Evolutionary conservation across 208 protist genomes (phyloP), one percentile per base, ranked within the genome.

Genomic region (Trypanosoma cruzi): DNA sequence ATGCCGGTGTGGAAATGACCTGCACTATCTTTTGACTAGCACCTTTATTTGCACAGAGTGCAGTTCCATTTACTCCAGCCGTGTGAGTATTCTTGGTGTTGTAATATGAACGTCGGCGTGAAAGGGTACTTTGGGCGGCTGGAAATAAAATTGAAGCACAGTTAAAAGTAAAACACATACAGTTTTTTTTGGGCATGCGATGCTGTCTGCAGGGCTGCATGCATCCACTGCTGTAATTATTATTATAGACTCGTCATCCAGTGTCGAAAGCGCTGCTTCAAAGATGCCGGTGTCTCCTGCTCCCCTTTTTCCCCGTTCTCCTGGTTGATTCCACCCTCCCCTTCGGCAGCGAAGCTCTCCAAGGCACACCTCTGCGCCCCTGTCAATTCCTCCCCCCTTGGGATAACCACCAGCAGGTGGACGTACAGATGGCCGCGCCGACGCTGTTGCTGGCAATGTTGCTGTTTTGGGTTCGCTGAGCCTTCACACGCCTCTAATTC

Each of bases 361-460:
- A 96, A 76, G 18, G 86, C 80, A 13, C 62, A 60, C 24, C 64
- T 64, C 72, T 96, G 90, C 13, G 71, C 63, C 13, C 90, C 90
- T 3, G 88, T 84, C 42, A 96, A 68, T 2, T 77, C 72, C 10
- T 78, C 70, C 10, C 49, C 77, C 22, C 59, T 75, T 0, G 90
- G 90, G 4, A 94, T 80, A 48, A 94, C 76, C 62, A 96, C 82
- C 4, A 96, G 73, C 0, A 80, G 77, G 56, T 96, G 90, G 58
- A 82, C 55, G 56, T 69, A 67, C 4, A 93, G 40, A 76, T 61
- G 50, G 81, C 56, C 55, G 64, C 59, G 52, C 48, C 50, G 62
- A 71, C 64, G 52, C 52, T 63, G 62, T 32, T 34, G 50, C 8
- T 10, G 20, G 20, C n/a, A n/a, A n/a, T n/a, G n/a, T n/a, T 57